Evolutionary conservation across 225 moss, liverwort and hornwort species (phyloP), one percentile per base, ranked within the genome.

Genomic region (Thuidium tamariscinum): DNA sequence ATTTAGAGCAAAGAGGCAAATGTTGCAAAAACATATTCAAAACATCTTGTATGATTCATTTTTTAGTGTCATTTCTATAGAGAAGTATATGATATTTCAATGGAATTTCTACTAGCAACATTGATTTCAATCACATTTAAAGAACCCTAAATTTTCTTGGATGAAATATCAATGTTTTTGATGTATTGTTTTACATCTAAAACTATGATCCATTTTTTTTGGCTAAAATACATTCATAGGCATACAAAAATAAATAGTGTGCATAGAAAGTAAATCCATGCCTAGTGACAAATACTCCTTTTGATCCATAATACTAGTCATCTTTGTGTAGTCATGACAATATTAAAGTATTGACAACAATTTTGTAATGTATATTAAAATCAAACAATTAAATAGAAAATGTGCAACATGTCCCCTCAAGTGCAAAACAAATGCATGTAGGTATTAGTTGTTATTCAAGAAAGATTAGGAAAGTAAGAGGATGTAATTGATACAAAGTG

Each of bases 391-490:
- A 0, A 26, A 5, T 27, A 42, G 27, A 27, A 3, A 16, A 15
- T 25, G 5, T 16, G 1, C 9, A 70, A 42, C 1, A 2, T 70
- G 0, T 27, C 2, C 0, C 39, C 0, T 27, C 16, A 70, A 42
- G 5, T 16, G 16, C 9, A 70, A 70, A 70, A 2, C 5, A 70
- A 70, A 8, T 14, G 15, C 25, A 69, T 0, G 1, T 41, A 2
- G 41, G 5, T 15, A 8, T 68, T 8, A 0, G 1, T 14, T 69
- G 41, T 41, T 25, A 25, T 69, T 3, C 41, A 14, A 0, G 25
- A 41, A 69, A 41, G 15, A 69, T 41, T 14, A 25, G 5, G 26
- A 69, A 69, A 15, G 4, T 64, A 41, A 41, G 4, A 37, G 4
- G 13, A 39, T 68, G 14, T 1, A 69, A 25, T 41, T 8, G 5